These are phyloP conservation scores for Zizania palustris DNA, from an alignment of 202 grass and related monocot genomes.

Conservation along the genomic window DNA sequence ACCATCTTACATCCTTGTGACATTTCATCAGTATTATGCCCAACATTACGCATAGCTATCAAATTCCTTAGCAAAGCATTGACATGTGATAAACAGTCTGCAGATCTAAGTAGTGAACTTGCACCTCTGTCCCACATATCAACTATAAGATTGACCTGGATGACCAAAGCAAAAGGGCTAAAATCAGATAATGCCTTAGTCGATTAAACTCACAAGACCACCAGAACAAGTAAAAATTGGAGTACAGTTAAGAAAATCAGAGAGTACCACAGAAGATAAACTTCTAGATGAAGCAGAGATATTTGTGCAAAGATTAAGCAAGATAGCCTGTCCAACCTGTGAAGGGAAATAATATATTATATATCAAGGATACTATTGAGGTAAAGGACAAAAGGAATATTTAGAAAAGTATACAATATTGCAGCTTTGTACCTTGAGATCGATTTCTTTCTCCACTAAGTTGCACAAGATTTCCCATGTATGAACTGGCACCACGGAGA, in stretches of 20 bases:
- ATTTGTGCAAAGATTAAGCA: conserved; percentile 80
- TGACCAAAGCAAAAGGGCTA: conserved; percentile 32
- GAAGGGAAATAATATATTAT: conserved; percentile 42
- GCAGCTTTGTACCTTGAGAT: conserved; percentile 61
- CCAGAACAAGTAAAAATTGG: conserved; percentile 16
- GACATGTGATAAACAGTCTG: conserved; percentile 54
- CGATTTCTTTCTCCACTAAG: conserved; percentile 61
- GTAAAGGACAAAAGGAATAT: conserved; percentile 33
- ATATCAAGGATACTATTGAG: conserved; percentile 16
- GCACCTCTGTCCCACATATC: conserved; percentile 53
- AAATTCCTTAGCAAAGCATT: conserved; percentile 63
- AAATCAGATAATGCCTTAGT: conserved; percentile 29
- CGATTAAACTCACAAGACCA: conserved; percentile 22
- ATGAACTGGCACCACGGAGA: conserved; percentile 60
- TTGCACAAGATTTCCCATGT: conserved; percentile 82
- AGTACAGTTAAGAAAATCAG: conserved; percentile 28
- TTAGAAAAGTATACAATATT: background rate
- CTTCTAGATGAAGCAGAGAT: conserved; percentile 53
- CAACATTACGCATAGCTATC: conserved; percentile 40
- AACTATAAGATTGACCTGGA: conserved; percentile 63
- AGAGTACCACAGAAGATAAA: conserved; percentile 71
- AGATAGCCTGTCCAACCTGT: conserved; percentile 68
- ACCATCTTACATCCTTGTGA: conserved; percentile 40
- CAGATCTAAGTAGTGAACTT: conserved; percentile 48
- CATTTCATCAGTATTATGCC: conserved; percentile 46